Conservation (phyloP, 2,329 filamentous ascomycete genomes). For the Epichloe amarillans region DNA sequence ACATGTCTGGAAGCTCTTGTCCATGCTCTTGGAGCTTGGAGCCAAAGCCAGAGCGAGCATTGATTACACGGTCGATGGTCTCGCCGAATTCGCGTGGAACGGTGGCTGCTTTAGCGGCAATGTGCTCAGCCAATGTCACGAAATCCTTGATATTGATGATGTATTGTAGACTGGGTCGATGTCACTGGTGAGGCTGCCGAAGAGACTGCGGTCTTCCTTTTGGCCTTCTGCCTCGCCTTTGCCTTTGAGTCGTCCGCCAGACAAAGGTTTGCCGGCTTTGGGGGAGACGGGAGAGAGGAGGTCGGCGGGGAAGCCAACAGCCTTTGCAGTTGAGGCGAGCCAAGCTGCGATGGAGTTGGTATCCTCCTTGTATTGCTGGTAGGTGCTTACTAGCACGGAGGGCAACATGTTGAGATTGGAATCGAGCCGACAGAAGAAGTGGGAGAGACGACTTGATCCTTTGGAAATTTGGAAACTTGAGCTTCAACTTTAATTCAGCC, state of each 20-base stretch:
- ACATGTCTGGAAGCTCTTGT: constrained; percentile 5
- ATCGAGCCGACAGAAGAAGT: no score
- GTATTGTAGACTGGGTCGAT: constrained; percentile 12
- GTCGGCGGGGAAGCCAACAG: constrained; percentile 17
- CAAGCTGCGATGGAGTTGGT: constrained; percentile 25
- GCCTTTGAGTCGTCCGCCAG: background rate
- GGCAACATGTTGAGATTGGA: constrained; percentile 11
- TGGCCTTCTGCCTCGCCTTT: background rate
- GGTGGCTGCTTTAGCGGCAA: constrained; percentile 6
- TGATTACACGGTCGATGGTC: constrained; percentile 26
- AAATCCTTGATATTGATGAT: constrained; percentile 25
- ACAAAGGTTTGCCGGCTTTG: background rate
- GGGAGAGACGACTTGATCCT: no score
- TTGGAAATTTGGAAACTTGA: no score
- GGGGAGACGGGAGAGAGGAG: constrained; percentile 5
- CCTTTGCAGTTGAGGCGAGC: constrained; percentile 27
- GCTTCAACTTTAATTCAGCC: no score
- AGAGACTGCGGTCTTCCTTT: background rate
- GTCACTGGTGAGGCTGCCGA: background rate
- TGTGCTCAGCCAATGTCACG: constrained; percentile 19
- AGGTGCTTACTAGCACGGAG: constrained; percentile 15
- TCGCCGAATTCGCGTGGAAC: constrained; percentile 17
- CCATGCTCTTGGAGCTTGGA: constrained; percentile 8
- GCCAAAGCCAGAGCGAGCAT: constrained; percentile 17
- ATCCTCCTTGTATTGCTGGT: constrained; percentile 28